A percentile compares a stretch with the other conserved stretches of the same genome.
phyloP scores from a whole-genome alignment of 2,329 filamentous ascomycete species.

The Scedosporium aurantiacum region DNA sequence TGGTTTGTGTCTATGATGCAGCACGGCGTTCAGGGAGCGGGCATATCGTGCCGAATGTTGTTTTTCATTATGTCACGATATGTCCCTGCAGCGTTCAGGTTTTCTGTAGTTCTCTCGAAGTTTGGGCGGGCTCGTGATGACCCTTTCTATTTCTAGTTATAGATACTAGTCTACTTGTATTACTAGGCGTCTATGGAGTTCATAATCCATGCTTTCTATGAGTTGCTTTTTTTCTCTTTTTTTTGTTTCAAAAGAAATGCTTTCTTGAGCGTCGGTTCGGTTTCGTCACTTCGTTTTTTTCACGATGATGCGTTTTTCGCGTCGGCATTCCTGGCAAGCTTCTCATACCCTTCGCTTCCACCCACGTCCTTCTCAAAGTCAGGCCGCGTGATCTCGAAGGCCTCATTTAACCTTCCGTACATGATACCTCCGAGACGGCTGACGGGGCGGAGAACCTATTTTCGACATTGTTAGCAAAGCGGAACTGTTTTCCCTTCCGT shows the following conservation, averaged over 20 bases:
- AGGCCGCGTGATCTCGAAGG: constrained; percentile 58
- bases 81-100: neutral
- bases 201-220: neutral
- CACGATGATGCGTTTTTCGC: neutral
- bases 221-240: too few relatives aligned
- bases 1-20: neutral
- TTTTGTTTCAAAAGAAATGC: constrained; percentile 22
- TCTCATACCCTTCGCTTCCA: constrained; percentile 43
- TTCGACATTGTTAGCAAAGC: neutral
- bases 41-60: constrained; percentile 7
- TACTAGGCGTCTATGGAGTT: neutral
- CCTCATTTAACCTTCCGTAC: constrained; percentile 62
- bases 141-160: neutral
- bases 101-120: neutral
- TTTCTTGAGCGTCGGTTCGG: constrained; percentile 21
- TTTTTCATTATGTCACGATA: neutral
- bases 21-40: neutral
- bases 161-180: neutral
- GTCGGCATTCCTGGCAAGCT: constrained; percentile 23
- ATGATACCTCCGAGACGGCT: constrained; percentile 76
- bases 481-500: neutral
- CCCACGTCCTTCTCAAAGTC: constrained; percentile 42
- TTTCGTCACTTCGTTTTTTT: neutral
- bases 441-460: constrained; percentile 59
- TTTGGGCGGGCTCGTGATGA: neutral